Evolutionary conservation across 2,329 filamentous ascomycete species (phyloP).

Genomic region (Xenoacremonium recifei): DNA sequence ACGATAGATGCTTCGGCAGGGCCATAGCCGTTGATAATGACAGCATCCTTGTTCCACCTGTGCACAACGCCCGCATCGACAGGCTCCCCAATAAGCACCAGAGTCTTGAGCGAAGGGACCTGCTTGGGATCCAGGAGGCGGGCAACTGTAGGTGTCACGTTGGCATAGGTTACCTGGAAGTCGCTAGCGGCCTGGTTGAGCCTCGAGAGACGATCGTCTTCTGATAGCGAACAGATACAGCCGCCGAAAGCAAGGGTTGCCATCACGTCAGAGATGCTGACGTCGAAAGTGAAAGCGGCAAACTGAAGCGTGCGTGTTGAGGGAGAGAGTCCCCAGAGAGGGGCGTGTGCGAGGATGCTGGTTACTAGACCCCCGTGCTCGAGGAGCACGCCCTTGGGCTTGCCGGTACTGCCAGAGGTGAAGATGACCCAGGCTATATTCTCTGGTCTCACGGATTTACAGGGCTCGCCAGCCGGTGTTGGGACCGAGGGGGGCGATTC

Average conservation of each 20-base stretch:
- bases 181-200: slow-evolving; percentile 13
- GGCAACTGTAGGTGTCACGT: slow-evolving; percentile 7
- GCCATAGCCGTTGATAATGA: slow-evolving; percentile 1
- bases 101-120: not conserved
- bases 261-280: slow-evolving; percentile 16
- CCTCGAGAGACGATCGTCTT: slow-evolving; percentile 14
- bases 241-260: slow-evolving; percentile 17
- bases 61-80: not conserved
- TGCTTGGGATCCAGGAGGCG: not conserved
- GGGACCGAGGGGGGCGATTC: not conserved
- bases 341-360: slow-evolving; percentile 2
- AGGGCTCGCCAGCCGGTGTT: no score
- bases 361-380: slow-evolving; percentile 9
- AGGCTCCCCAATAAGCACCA: not conserved
- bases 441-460: not conserved
- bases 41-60: not conserved
- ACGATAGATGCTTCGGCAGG: slow-evolving; percentile 3
- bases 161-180: slow-evolving; percentile 12
- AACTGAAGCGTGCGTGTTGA: slow-evolving; percentile 14
- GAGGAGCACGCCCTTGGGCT: slow-evolving; percentile 11
- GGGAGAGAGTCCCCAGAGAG: not conserved
- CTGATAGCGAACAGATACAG: slow-evolving; percentile 21
- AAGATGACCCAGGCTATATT: slow-evolving; percentile 14
- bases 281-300: slow-evolving; percentile 22
- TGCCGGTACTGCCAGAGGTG: slow-evolving; percentile 16